Percentiles rank a stretch among this genome's conserved stretches.
Conservation (phyloP, 352 stramenopile species). For the Globisporangium spiculum region DNA sequence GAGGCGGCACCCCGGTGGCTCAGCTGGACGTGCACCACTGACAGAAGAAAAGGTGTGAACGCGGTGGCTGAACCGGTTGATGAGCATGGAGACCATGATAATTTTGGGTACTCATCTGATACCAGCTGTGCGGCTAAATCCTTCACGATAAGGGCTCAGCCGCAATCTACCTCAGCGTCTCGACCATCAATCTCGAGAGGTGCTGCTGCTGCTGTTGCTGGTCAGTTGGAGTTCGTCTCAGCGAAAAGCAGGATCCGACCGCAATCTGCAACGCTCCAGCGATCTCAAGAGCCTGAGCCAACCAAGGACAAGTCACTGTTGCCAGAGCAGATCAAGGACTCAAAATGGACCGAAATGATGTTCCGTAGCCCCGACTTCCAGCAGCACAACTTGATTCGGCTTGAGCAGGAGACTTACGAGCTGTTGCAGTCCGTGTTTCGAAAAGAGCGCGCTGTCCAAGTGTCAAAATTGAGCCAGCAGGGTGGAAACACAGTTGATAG, state of each 20-base stretch:
- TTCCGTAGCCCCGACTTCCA: conserved; percentile 34
- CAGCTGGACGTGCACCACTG: conserved; percentile 2
- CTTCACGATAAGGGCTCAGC: conserved; percentile 13
- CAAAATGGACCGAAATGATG: conserved; percentile 50
- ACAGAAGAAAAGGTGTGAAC: conserved; percentile 14
- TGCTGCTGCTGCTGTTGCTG: too few species aligned
- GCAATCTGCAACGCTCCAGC: conserved; percentile 17
- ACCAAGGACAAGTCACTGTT: background rate
- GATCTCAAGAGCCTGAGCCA: background rate
- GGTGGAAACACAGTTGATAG: background rate
- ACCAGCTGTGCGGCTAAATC: background rate
- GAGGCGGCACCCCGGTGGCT: conserved; percentile 13
- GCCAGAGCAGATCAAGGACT: conserved; percentile 15
- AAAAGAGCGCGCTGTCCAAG: conserved; percentile 3
- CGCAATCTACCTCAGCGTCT: conserved; percentile 30
- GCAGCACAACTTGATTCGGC: conserved; percentile 26
- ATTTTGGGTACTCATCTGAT: background rate
- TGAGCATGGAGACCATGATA: conserved; percentile 15
- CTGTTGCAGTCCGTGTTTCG: conserved; percentile 37
- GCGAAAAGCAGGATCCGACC: conserved; percentile 1
- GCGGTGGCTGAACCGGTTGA: background rate
- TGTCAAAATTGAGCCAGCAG: background rate
- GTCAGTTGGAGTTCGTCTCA: background rate
- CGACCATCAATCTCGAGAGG: background rate
- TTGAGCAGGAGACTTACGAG: conserved; percentile 51